Base-by-base conservation (phyloP, 2,329 filamentous ascomycete species). In the Colletotrichum camelliae region DNA sequence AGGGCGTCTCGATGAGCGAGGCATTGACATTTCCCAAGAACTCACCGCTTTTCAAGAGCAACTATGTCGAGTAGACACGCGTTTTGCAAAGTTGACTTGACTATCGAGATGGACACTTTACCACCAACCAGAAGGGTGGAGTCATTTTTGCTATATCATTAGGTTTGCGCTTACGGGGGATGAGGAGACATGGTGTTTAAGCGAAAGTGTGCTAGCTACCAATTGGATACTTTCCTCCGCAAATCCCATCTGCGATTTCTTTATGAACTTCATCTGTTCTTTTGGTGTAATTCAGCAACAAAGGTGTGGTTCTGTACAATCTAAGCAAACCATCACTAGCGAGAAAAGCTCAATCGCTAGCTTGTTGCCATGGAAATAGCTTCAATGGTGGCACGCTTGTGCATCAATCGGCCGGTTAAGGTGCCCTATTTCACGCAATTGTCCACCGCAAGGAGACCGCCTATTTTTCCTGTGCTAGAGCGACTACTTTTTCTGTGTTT, bases 21-120 rank as follows among this genome's bases (percentile, higher is more conserved):
- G 74, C 74, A 3, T 55, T 78, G 10, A 76, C 70, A 12, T 77
- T 78, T 31, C 78, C 78, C 2, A 76, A 79, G 66, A 79, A 74
- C 27, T 78, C 78, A 15, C 70, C 70, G 4, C 69, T 79, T 1
- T 78, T 79, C 29, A 61, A 68, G 21, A 75, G 70, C 13, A 77
- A 78, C 13, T 78, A 78, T 69, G 72, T 78, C n/a, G 39, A 76
- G 13, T 77, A 66, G 27, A 7, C 10, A 31, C 13, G 0, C 7
- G 1, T 31, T 21, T 13, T 1, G n/a, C n/a, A 58, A 27, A 10
- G 55, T 21, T 58, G 1, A 1, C 15, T 13, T 31, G 1, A 3
- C 24, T 18, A 2, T 4, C 0, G 12, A 21, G 5, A 21, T 52
- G n/a, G 43, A 4, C 7, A 21, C 9, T 3, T 52, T 4, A 52